Conservation (phyloP, 257 asterid genomes). For the Nicotiana benthamiana region DNA sequence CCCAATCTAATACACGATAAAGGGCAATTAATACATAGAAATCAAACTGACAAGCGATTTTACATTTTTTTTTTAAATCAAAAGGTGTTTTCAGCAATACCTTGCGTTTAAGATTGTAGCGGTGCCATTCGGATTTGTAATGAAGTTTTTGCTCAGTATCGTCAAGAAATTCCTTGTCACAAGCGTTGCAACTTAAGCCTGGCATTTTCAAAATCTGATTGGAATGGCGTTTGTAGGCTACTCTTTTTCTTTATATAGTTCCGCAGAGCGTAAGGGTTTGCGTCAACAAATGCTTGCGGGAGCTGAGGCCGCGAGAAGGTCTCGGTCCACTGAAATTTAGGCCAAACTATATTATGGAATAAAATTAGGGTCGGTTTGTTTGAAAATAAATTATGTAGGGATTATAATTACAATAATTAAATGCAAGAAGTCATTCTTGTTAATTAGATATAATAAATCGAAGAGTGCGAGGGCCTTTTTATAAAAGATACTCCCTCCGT, state of each 20-base stretch:
- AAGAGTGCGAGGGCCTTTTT: too few relatives aligned
- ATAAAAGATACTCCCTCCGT: too few relatives aligned
- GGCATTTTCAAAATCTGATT: conserved; percentile 26
- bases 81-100: conserved; percentile 15
- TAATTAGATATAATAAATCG: too few relatives aligned
- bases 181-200: conserved; percentile 71
- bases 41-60: neutral
- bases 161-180: conserved; percentile 64
- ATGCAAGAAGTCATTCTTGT: too few relatives aligned
- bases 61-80: neutral
- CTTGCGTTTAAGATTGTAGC: conserved; percentile 97
- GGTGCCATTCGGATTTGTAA: conserved; percentile 97
- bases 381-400: too few relatives aligned
- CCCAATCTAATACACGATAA: neutral
- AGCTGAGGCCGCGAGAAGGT: neutral
- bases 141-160: conserved; percentile 74
- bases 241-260: neutral
- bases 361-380: too few relatives aligned
- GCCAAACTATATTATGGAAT: too few relatives aligned
- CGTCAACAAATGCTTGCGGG: neutral
- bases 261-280: neutral
- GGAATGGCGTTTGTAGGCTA: neutral
- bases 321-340: too few relatives aligned
- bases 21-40: neutral
- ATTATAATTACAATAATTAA: too few relatives aligned